phyloP scores from a whole-genome alignment of 306 rosid species.

The Cucumis sativus region DNA sequence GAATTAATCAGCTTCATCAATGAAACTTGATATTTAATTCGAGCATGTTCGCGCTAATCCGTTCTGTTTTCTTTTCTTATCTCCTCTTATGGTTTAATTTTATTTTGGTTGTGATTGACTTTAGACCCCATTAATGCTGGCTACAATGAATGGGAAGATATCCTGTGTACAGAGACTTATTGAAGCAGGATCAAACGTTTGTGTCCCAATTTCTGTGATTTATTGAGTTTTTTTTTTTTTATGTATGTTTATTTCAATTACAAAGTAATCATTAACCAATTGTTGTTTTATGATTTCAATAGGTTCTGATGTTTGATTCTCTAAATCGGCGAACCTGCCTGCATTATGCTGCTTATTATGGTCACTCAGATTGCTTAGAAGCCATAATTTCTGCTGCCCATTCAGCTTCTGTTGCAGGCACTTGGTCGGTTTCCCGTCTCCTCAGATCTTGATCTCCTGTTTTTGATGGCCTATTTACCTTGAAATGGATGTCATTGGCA shows the following conservation, averaged over 20 bases:
- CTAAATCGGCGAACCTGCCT: conserved; percentile 64
- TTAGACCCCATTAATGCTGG: conserved; percentile 85
- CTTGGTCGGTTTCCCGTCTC: conserved; percentile 41
- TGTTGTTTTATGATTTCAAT: conserved; percentile 13
- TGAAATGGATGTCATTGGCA: conserved; percentile 18
- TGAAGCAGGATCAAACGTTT: conserved; percentile 79
- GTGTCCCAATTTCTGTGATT: conserved; percentile 14
- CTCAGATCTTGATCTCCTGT: not conserved
- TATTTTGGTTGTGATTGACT: conserved; percentile 4
- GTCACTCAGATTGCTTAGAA: conserved; percentile 66
- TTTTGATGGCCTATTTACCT: not conserved
- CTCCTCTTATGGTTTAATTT: not conserved
- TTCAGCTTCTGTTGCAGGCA: conserved; percentile 54
- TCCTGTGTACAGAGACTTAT: conserved; percentile 52
- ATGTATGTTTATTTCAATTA: not conserved
- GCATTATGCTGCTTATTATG: conserved; percentile 77
- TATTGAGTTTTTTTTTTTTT: conserved; percentile 5
- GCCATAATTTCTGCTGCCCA: conserved; percentile 68
- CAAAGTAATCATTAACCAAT: not conserved
- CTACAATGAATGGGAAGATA: conserved; percentile 68
- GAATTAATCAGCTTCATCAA: not conserved
- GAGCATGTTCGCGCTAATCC: not conserved
- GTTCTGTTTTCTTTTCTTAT: not conserved
- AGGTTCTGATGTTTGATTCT: conserved; percentile 86
- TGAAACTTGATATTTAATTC: not conserved